Evolutionary conservation across 108 stramenopile genomes (phyloP), one percentile per base, ranked within the genome.

Genomic region (Seminavis robusta): DNA sequence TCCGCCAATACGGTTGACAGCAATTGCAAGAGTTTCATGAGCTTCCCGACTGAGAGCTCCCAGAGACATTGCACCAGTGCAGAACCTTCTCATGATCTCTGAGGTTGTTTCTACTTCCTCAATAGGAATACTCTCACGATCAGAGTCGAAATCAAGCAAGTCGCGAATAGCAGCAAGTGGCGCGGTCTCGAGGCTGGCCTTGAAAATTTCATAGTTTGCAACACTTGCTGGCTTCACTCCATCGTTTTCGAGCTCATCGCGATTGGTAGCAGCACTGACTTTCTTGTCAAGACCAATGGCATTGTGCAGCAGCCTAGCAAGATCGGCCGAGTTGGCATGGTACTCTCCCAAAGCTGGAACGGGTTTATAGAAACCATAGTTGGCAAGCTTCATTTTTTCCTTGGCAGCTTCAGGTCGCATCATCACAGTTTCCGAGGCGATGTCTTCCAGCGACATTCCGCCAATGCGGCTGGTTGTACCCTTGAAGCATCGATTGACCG

Each of bases 31-130:
- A 4, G 92, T 89, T 73, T 97, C 95, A 66, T 97, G 95, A 23
- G 93, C 88, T 69, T 96, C 95, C 15, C 88, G 87, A 39, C 84
- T 87, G 31, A 96, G 78, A 29, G 93, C 92, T 23, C 95, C 95
- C 39, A 94, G 90, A 15, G 90, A 92, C 95, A 97, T 95, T 47
- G 94, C 95, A 38, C 93, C 93, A 36, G 94, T 97, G 59, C 88
- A 90, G 69, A 97, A 97, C 17, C 94, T 84, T 54, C 63, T 73
- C 86, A 92, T 87, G 65, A 97, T 97, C 39, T 86, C 84, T 26
- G 85, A 73, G 6, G 82, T 80, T 48, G 92, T 73, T 46, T 94
- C 88, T 16, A 94, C 92, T 33, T 90, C 88, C 13, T 85, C 83
- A 51, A 94, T 88, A 0, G 88, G 54, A 57, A 94, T 90, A 44